Conservation (phyloP, 352 stramenopile genomes). For the Phytopythium boreale region DNA sequence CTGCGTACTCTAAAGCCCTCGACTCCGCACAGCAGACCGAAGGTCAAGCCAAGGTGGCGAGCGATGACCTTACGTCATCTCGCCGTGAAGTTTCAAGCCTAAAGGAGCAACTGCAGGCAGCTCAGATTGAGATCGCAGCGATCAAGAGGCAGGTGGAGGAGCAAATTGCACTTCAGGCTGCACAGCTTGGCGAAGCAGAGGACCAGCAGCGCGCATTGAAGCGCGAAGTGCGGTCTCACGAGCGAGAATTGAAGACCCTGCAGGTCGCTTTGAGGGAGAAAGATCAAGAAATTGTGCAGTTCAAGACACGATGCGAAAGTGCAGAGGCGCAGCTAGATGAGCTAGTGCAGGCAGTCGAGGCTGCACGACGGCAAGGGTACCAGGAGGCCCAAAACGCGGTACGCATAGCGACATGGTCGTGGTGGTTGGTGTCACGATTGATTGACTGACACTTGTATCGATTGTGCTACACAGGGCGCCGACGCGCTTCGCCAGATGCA, state of each 20-base stretch:
- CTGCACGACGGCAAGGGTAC: constrained; percentile 30
- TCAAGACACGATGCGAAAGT: constrained; percentile 29
- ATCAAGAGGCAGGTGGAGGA: constrained; percentile 25
- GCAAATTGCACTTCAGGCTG: constrained; percentile 18
- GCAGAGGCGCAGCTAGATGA: constrained; percentile 34
- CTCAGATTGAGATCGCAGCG: constrained; percentile 16
- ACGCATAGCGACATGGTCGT: constrained; percentile 10
- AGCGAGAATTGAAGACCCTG: constrained; percentile 56
- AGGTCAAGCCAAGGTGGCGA: neutral
- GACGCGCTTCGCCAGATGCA: constrained; percentile 43
- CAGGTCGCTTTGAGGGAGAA: constrained; percentile 48
- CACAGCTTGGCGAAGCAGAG: constrained; percentile 44
- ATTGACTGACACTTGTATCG: neutral
- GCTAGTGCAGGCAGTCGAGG: constrained; percentile 30
- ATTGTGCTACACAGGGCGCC: constrained; percentile 25
- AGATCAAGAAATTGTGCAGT: constrained; percentile 36
- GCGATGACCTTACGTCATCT: constrained; percentile 4
- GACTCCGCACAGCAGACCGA: neutral
- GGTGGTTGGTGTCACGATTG: neutral
- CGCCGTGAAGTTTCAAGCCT: constrained; percentile 16
- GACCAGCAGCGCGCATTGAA: constrained; percentile 51
- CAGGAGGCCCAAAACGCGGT: constrained; percentile 54
- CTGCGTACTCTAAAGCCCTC: neutral
- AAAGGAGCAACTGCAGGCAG: constrained; percentile 14
- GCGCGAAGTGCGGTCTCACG: constrained; percentile 50